These are phyloP conservation scores for Russula ochroleuca DNA, from an alignment of 768 basidiomycete species.

Conservation along the genomic window DNA sequence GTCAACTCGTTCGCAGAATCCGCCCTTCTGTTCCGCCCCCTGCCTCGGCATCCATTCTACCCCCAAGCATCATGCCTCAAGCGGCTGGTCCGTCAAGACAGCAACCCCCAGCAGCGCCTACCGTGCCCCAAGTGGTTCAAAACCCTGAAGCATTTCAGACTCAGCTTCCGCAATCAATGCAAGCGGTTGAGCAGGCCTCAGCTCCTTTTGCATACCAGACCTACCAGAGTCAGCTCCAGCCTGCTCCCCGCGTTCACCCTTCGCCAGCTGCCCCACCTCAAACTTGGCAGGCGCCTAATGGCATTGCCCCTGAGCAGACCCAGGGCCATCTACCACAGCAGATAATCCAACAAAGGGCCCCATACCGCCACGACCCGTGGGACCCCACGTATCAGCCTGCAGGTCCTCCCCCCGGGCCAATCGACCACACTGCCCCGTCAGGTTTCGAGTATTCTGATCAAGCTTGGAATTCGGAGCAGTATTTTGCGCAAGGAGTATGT, in stretches of 20 bases:
- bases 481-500: constrained; percentile 56
- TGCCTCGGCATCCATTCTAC: constrained; percentile 17
- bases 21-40: constrained; percentile 17
- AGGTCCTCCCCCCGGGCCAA: constrained; percentile 41
- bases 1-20: constrained; percentile 1
- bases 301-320: constrained; percentile 62
- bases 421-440: constrained; percentile 42
- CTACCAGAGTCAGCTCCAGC: constrained; percentile 40
- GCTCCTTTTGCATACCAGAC: constrained; percentile 33
- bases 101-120: constrained; percentile 26
- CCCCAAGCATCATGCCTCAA: constrained; percentile 17
- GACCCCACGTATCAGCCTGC: constrained; percentile 48
- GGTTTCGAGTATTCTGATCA: constrained; percentile 60
- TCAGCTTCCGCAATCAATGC: constrained; percentile 22
- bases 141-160: constrained; percentile 21
- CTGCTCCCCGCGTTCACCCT: constrained; percentile 42
- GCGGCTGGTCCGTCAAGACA: constrained; percentile 23
- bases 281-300: constrained; percentile 59
- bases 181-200: constrained; percentile 28
- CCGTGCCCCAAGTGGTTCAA: constrained; percentile 25
- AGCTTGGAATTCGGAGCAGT: constrained; percentile 42
- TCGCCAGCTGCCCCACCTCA: constrained; percentile 51
- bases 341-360: constrained; percentile 28
- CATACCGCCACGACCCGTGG: constrained; percentile 41
- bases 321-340: constrained; percentile 44